Percentiles rank a stretch among this genome's conserved stretches.
Evolutionary conservation across 306 rosid genomes (phyloP).

Genomic region (Morella rubra): DNA sequence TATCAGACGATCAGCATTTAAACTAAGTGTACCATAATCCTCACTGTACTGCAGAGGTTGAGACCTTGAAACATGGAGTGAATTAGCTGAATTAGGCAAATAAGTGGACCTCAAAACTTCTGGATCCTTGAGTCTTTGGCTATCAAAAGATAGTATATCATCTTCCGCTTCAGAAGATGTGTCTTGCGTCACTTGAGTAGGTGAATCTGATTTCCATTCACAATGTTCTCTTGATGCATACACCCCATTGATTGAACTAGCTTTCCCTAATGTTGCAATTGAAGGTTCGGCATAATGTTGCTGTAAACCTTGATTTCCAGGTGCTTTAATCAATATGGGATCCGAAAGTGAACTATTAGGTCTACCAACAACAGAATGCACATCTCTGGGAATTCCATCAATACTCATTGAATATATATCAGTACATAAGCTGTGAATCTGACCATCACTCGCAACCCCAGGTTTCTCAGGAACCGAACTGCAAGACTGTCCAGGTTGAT

Average conservation of each 20-base stretch:
- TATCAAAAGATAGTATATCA: conserved; percentile 66
- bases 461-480: conserved; percentile 40
- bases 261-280: conserved; percentile 35
- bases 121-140: conserved; percentile 80
- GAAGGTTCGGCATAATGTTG: conserved; percentile 33
- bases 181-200: conserved; percentile 28
- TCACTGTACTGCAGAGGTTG: conserved; percentile 38
- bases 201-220: conserved; percentile 50
- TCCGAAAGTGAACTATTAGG: conserved; percentile 45
- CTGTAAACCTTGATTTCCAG: conserved; percentile 40
- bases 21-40: conserved; percentile 31
- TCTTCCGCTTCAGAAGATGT: conserved; percentile 62
- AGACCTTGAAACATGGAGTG: conserved; percentile 38
- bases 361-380: conserved; percentile 35
- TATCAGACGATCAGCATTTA: conserved; percentile 38
- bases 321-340: conserved; percentile 31
- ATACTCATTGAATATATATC: conserved; percentile 47
- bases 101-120: conserved; percentile 58
- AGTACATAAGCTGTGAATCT: conserved; percentile 45
- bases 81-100: conserved; percentile 43
- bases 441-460: conserved; percentile 40
- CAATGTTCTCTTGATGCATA: conserved; percentile 39
- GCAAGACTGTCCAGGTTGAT: conserved; percentile 40
- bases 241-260: conserved; percentile 31
- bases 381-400: conserved; percentile 39